Conservation (phyloP, 768 basidiomycete genomes). For the Leccinum pellstonianum region DNA sequence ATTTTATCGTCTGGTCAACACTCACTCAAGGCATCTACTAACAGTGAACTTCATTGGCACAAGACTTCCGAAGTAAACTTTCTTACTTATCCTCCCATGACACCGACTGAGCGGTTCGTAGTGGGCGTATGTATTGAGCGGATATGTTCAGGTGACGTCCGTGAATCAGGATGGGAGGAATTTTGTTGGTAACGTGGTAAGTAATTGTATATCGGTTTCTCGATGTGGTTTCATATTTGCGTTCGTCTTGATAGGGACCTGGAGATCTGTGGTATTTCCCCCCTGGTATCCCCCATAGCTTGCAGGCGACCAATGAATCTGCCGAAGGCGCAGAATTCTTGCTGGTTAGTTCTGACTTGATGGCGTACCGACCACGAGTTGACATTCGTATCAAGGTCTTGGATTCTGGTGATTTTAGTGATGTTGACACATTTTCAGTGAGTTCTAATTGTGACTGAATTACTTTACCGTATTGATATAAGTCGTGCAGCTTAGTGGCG, state of each 20-base stretch:
- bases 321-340: conserved; percentile 50
- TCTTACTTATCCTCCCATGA: neutral
- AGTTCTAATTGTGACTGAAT: neutral
- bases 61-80: conserved; percentile 27
- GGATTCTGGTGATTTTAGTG: conserved; percentile 43
- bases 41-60: conserved; percentile 45
- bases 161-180: conserved; percentile 47
- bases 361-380: neutral
- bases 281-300: conserved; percentile 50
- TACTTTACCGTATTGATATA: neutral
- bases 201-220: conserved; percentile 8
- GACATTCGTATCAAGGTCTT: conserved; percentile 23
- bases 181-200: conserved; percentile 47
- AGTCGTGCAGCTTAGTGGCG: conserved; percentile 12
- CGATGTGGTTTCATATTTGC: conserved; percentile 12
- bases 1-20: neutral
- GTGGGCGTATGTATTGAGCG: conserved; percentile 56
- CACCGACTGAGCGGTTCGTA: neutral
- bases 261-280: conserved; percentile 59
- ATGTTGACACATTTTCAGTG: conserved; percentile 50
- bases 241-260: conserved; percentile 22
- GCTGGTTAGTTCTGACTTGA: conserved; percentile 25
- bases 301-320: conserved; percentile 46
- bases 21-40: neutral
- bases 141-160: conserved; percentile 41